phyloP scores from a whole-genome alignment of 306 rosid genomes.

The Vigna radiata region DNA sequence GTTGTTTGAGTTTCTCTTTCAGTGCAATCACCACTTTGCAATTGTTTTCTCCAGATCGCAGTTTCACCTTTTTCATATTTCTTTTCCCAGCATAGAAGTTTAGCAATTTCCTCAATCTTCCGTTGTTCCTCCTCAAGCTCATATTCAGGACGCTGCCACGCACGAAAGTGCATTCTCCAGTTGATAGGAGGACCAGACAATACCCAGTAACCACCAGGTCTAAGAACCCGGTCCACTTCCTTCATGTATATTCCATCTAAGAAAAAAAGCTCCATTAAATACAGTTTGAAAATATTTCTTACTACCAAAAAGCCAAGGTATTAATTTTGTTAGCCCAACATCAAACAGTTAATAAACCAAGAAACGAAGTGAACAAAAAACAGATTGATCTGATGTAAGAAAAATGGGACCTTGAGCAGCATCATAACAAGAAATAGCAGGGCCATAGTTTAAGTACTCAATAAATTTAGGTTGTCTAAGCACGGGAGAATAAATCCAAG shows the following conservation, averaged over 20 bases:
- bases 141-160: constrained; percentile 73
- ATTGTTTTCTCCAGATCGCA: constrained; percentile 75
- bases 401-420: background rate
- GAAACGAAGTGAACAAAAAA: constrained; percentile 5
- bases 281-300: background rate
- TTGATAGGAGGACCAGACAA: constrained; percentile 86
- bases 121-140: constrained; percentile 83
- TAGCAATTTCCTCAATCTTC: constrained; percentile 73
- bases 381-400: background rate
- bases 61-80: constrained; percentile 82
- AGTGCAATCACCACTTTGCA: constrained; percentile 49
- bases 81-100: constrained; percentile 89
- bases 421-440: background rate
- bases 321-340: constrained; percentile 8
- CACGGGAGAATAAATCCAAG: constrained; percentile 1
- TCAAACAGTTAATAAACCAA: constrained; percentile 23
- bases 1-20: constrained; percentile 55
- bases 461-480: background rate
- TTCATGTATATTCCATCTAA: constrained; percentile 84
- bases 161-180: constrained; percentile 64
- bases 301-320: constrained; percentile 12
- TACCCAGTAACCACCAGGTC: constrained; percentile 91
- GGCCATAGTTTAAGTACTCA: constrained; percentile 27
- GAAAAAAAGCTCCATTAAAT: constrained; percentile 32
- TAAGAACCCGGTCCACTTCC: constrained; percentile 90